Evolutionary conservation across 768 basidiomycete genomes (phyloP).

Genomic region (Suillus subluteus): DNA sequence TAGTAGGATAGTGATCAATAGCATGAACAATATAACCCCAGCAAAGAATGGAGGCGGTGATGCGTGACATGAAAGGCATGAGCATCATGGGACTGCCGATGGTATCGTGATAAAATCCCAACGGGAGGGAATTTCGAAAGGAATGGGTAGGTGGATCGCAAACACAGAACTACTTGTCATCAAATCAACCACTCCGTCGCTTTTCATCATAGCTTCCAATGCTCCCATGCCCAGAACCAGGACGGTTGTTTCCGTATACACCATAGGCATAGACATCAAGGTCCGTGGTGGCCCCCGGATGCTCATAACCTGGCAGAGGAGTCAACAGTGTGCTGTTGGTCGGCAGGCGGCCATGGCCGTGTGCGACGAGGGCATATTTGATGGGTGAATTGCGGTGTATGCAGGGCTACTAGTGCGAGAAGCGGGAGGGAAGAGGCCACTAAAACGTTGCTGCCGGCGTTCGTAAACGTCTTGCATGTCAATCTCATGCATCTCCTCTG

Average conservation of each 20-base stretch:
- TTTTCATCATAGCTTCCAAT: constrained; percentile 27
- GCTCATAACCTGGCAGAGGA: constrained; percentile 64
- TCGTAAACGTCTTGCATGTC: constrained; percentile 23
- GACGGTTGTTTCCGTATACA: constrained; percentile 42
- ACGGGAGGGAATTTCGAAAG: neutral
- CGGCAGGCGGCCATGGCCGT: constrained; percentile 48
- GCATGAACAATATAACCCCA: constrained; percentile 13
- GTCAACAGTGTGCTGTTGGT: constrained; percentile 72
- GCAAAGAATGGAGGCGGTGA: neutral
- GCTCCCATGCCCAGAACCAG: constrained; percentile 45
- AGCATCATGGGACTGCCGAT: neutral
- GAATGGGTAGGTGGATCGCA: neutral
- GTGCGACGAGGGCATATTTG: constrained; percentile 24
- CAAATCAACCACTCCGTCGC: constrained; percentile 17
- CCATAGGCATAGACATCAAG: constrained; percentile 34
- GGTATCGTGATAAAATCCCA: constrained; percentile 9
- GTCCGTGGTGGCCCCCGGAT: constrained; percentile 25
- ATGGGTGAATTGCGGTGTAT: constrained; percentile 29
- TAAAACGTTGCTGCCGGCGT: constrained; percentile 32
- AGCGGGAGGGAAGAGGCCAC: constrained; percentile 23
- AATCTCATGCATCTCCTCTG: constrained; percentile 27
- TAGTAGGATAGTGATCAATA: constrained; percentile 10
- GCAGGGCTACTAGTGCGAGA: constrained; percentile 19
- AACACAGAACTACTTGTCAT: neutral
- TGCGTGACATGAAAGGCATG: constrained; percentile 7